Evolutionary conservation across 208 protist species (phyloP).

Genomic region (Acanthamoeba lenticulata): DNA sequence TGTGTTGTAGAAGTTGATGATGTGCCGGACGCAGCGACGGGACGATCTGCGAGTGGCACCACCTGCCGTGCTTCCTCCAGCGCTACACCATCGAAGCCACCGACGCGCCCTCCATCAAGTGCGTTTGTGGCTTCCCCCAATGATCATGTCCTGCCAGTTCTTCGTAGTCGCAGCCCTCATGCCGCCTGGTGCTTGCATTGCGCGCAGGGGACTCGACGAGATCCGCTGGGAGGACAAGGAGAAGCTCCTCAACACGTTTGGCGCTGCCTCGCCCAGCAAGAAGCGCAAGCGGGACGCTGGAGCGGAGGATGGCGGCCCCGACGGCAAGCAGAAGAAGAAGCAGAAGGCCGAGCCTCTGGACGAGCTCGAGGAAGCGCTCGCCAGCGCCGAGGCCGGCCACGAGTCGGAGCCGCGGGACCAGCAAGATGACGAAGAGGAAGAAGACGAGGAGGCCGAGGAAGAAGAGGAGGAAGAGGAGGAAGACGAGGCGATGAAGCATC

Average conservation of each 20-base stretch:
- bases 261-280: not conserved
- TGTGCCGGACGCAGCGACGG: not conserved
- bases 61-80: not conserved
- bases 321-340: not conserved
- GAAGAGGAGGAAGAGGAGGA: not conserved
- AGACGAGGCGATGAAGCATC: not conserved
- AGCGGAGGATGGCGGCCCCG: not conserved
- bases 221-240: constrained; percentile 20
- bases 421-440: not conserved
- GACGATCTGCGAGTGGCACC: constrained; percentile 25
- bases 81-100: not conserved
- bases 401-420: not conserved
- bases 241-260: not conserved
- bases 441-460: not conserved
- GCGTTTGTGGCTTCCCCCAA: not conserved
- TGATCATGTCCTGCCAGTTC: not conserved
- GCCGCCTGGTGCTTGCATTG: not conserved
- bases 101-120: not conserved
- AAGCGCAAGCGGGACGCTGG: not conserved
- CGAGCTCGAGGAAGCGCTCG: too few species aligned
- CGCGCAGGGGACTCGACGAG: not conserved
- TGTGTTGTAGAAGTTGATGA: too few species aligned
- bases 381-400: not conserved
- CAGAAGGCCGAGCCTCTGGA: not conserved
- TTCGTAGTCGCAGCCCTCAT: too few species aligned